Conservation (phyloP, 192 early-diverging fungal genomes). For the Coemansia sp. region DNA sequence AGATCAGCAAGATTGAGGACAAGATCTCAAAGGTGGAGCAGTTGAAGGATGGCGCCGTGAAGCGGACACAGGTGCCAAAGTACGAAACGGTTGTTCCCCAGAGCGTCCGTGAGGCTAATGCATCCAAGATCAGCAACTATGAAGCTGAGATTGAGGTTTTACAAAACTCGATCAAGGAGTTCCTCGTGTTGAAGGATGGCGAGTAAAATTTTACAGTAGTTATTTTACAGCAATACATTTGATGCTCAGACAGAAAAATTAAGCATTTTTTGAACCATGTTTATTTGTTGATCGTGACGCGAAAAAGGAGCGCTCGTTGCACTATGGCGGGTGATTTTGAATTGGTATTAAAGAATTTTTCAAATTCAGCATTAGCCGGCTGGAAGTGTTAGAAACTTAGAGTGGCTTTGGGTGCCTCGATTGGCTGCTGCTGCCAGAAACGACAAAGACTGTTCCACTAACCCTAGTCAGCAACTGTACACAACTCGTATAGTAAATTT, state of each 20-base stretch:
- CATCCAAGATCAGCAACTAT: constrained; percentile 67
- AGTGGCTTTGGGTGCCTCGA: too few species aligned
- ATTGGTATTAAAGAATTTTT: too few species aligned
- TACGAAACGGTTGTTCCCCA: constrained; percentile 71
- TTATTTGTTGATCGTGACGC: too few species aligned
- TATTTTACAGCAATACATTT: not conserved
- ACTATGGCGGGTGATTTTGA: too few species aligned
- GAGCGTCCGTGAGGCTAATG: constrained; percentile 72
- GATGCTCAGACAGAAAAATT: not conserved
- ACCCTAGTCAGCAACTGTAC: too few species aligned
- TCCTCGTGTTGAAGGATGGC: constrained; percentile 61
- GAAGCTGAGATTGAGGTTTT: constrained; percentile 77
- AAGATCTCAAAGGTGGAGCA: constrained; percentile 70
- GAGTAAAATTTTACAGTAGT: constrained; percentile 6
- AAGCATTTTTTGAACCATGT: not conserved
- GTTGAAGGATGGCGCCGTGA: constrained; percentile 58
- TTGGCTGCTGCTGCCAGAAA: too few species aligned
- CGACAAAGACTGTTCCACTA: too few species aligned
- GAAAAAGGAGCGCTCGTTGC: too few species aligned
- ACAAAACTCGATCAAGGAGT: constrained; percentile 64
- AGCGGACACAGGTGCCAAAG: constrained; percentile 66
- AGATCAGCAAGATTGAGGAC: constrained; percentile 76
- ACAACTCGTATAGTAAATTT: too few species aligned
- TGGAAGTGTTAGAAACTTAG: too few species aligned
- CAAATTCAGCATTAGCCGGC: too few species aligned